Base-by-base conservation (phyloP, 495 filamentous ascomycete species). In the Lophiostoma macrostomum region DNA sequence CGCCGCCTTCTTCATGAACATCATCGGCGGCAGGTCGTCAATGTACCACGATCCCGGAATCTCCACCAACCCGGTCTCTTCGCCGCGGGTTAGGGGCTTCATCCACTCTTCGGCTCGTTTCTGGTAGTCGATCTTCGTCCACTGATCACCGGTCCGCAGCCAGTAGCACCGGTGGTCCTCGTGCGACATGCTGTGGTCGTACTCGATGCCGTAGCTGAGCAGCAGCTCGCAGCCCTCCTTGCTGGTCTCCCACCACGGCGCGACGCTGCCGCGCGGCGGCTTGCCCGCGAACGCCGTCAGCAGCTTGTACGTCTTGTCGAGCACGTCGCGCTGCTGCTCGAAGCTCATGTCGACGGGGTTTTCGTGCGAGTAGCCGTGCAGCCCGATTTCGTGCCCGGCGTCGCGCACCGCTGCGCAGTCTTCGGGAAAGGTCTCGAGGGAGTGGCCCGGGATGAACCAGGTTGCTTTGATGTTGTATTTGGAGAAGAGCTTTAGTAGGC, bases 381-480 rank as follows among this genome's bases (percentile, higher is more conserved):
- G 65, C 3, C 70, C 70, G 49, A 91, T 89, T 64, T 90, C 87
- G 63, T 89, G 87, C 1, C 87, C 87, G 3, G 77, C 73, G 50
- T 90, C 87, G n/a, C 83, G 75, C 24, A 91, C 76, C 71, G 80
- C 76, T 23, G 80, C 79, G 60, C 83, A 87, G 61, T 89, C 84
- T 62, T 86, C 83, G 0, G 86, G 86, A 63, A 90, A 90, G 12
- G 76, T 88, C 53, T 91, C 87, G 13, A 91, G 77, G 0, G 80
- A 83, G 67, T 91, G 87, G 0, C 86, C 87, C 0, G 86, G 87
- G 52, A 91, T 89, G 67, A 91, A 90, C 83, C 84, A 90, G 5
- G 86, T 87, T 11, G 84, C 79, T 68, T 86, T 90, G 72, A 91
- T 91, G 50, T 82, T 79, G 74, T 89, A 85, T 65, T 87, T 88